These are phyloP conservation scores for Begonia fuchsioides DNA, from an alignment of 306 rosid species.

Conservation along the genomic window DNA sequence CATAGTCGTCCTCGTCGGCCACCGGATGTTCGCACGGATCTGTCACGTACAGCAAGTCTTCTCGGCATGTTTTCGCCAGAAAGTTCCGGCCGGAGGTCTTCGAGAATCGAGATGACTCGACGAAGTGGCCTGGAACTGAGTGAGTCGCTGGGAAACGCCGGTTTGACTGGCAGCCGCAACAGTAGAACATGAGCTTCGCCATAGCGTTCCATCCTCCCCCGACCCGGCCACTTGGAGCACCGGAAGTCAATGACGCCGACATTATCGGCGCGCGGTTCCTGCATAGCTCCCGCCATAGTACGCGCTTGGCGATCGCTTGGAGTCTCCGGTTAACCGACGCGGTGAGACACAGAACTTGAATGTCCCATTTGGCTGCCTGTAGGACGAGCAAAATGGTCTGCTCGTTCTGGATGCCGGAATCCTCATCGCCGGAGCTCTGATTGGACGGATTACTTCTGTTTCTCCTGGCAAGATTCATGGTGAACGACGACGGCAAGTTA, in stretches of 20 bases:
- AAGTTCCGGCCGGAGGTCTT: slow-evolving; percentile 58
- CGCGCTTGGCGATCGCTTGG: slow-evolving; percentile 37
- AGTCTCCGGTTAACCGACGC: slow-evolving; percentile 38
- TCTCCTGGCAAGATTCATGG: no score
- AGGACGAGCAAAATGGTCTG: slow-evolving; percentile 26
- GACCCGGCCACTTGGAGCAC: slow-evolving; percentile 22
- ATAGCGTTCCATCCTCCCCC: slow-evolving; percentile 54
- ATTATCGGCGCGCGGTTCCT: slow-evolving; percentile 35
- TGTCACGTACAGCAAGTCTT: slow-evolving; percentile 38
- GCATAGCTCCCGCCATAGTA: slow-evolving; percentile 44
- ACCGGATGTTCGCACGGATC: slow-evolving; percentile 56
- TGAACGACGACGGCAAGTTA: no score
- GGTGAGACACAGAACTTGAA: slow-evolving; percentile 23
- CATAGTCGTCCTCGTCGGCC: slow-evolving; percentile 25
- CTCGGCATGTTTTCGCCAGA: slow-evolving; percentile 23
- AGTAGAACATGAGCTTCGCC: slow-evolving; percentile 45
- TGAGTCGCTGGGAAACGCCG: slow-evolving; percentile 23
- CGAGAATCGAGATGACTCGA: slow-evolving; percentile 32
- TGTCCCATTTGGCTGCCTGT: slow-evolving; percentile 34
- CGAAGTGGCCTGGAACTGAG: slow-evolving; percentile 30
- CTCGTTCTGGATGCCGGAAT: slow-evolving; percentile 35
- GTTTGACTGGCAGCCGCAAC: slow-evolving; percentile 38
- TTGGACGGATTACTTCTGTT: background rate
- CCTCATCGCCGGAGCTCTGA: background rate
- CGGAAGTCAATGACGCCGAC: slow-evolving; percentile 18